These are phyloP conservation scores for Chaetomium cochliodes DNA, from an alignment of 495 filamentous ascomycete genomes.

Conservation along the genomic window DNA sequence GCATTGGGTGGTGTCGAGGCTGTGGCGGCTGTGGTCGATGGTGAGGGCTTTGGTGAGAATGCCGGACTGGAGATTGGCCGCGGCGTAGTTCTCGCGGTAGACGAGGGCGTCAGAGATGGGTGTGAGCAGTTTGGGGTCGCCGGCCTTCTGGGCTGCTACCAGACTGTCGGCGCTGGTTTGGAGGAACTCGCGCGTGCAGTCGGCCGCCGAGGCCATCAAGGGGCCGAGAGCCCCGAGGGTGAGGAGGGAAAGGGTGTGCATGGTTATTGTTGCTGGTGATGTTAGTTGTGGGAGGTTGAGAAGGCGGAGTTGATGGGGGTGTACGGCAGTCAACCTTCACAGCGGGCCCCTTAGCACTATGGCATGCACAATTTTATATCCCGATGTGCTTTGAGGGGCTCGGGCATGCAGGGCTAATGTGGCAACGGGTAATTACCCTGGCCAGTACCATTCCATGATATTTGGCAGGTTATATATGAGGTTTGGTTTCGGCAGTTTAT, in stretches of 20 bases:
- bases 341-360: not conserved
- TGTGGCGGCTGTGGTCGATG: slow-evolving; percentile 50
- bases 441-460: slow-evolving; percentile 8
- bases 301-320: not conserved
- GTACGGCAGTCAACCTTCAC: not conserved
- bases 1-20: slow-evolving; percentile 50
- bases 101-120: slow-evolving; percentile 25
- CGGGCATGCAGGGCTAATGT: not conserved
- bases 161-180: slow-evolving; percentile 42
- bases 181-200: slow-evolving; percentile 46
- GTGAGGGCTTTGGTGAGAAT: slow-evolving; percentile 45
- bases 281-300: not conserved
- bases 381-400: not conserved
- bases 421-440: slow-evolving; percentile 13
- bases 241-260: slow-evolving; percentile 4
- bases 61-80: slow-evolving; percentile 36
- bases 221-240: slow-evolving; percentile 10
- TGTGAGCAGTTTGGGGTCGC: slow-evolving; percentile 35
- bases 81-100: slow-evolving; percentile 41
- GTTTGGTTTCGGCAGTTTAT: slow-evolving; percentile 9
- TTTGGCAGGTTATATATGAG: not conserved
- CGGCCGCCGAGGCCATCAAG: slow-evolving; percentile 17
- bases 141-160: slow-evolving; percentile 47
- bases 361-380: not conserved
- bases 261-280: not conserved